Conservation (phyloP, 2,329 filamentous ascomycete species). For the Stachybotrys chlorohalonatus region DNA sequence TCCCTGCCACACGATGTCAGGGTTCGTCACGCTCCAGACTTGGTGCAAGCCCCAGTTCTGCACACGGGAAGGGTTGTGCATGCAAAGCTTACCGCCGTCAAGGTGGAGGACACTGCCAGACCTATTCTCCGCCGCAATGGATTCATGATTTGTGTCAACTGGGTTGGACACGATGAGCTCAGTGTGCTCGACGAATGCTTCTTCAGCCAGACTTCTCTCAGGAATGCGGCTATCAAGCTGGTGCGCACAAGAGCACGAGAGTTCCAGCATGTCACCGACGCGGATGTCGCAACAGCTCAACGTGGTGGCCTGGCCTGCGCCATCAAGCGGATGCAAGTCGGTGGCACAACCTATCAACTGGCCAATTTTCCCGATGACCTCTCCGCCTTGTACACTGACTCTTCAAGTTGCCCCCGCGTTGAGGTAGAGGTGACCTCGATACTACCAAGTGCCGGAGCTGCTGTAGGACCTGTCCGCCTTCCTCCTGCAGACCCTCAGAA, state of each 20-base stretch:
- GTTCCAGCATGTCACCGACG: conserved; percentile 4
- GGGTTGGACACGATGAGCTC: conserved; percentile 17
- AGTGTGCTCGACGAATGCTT: conserved; percentile 18
- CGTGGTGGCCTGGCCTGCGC: conserved; percentile 1
- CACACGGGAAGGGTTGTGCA: not conserved
- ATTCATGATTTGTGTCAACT: conserved; percentile 16
- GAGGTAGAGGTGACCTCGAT: conserved; percentile 8
- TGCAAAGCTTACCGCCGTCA: not conserved
- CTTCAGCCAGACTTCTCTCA: conserved; percentile 23
- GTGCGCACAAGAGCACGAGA: conserved; percentile 7
- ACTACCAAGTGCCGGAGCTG: not conserved
- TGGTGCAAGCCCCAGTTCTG: not conserved
- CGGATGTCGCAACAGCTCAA: not conserved
- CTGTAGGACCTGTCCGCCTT: not conserved
- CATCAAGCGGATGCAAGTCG: conserved; percentile 13
- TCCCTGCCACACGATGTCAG: not conserved
- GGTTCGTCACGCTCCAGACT: no score
- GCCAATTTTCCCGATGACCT: conserved; percentile 16
- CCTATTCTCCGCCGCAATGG: not conserved
- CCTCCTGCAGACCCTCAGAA: no score
- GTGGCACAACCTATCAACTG: conserved; percentile 13
- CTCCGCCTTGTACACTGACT: conserved; percentile 9
- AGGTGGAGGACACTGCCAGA: not conserved
- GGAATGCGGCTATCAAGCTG: conserved; percentile 10
- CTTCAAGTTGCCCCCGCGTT: conserved; percentile 12